A percentile compares a stretch with the other conserved stretches of the same genome.
Conservation (phyloP, 2,329 filamentous ascomycete genomes). For the Cercospora zeae-maydis region DNA sequence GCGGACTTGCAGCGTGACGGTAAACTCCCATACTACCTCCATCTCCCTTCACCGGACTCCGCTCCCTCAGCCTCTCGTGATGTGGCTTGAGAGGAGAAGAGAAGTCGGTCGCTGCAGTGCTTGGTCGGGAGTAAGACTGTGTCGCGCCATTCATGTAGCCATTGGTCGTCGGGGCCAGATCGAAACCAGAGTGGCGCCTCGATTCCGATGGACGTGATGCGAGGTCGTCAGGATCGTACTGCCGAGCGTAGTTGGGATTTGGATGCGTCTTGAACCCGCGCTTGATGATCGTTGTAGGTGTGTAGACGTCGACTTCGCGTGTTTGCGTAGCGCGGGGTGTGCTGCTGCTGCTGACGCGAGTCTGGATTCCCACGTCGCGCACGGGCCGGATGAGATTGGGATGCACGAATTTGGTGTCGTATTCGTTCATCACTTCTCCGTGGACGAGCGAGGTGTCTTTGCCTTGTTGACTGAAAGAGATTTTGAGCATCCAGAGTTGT, state of each 20-base stretch:
- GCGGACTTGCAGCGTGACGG: slow-evolving; percentile 73
- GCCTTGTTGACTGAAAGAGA: slow-evolving; percentile 74
- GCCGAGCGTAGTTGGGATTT: slow-evolving; percentile 71
- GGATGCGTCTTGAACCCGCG: slow-evolving; percentile 76
- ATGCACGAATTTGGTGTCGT: slow-evolving; percentile 92
- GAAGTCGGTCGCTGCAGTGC: slow-evolving; percentile 38
- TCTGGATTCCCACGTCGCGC: slow-evolving; percentile 75
- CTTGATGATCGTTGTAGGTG: slow-evolving; percentile 61
- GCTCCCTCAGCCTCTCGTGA: slow-evolving; percentile 47
- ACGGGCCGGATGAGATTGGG: slow-evolving; percentile 80
- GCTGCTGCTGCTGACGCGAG: slow-evolving; percentile 46
- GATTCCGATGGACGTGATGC: slow-evolving; percentile 21
- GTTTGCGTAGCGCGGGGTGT: slow-evolving; percentile 32
- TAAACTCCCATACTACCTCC: slow-evolving; percentile 79
- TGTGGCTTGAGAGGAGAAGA: slow-evolving; percentile 48
- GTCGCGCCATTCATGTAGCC: slow-evolving; percentile 34
- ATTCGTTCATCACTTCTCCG: slow-evolving; percentile 89
- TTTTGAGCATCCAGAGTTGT: slow-evolving; percentile 71
- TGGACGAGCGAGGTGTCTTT: slow-evolving; percentile 83
- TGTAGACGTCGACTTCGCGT: slow-evolving; percentile 58
- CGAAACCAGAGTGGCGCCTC: slow-evolving; percentile 23
- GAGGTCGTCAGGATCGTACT: slow-evolving; percentile 61
- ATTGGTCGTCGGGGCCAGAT: slow-evolving; percentile 12
- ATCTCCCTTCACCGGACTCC: slow-evolving; percentile 53
- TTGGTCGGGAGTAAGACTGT: slow-evolving; percentile 38